These are phyloP conservation scores for Puccinia horiana DNA, from an alignment of 1,284 basidiomycete genomes.

Conservation along the genomic window DNA sequence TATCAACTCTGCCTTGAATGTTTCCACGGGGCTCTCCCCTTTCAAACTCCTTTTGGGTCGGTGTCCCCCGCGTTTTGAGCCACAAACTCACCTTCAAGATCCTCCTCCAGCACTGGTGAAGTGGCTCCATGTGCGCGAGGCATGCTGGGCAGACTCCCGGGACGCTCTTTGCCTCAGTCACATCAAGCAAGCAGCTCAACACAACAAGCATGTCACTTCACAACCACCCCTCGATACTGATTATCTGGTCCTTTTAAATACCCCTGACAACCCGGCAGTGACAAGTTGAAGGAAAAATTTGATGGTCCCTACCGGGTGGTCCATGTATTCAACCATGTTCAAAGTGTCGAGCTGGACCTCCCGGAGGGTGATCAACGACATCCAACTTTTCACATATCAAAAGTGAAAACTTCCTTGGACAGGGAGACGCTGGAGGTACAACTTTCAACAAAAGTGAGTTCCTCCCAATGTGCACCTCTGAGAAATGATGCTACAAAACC, in stretches of 20 bases:
- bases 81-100: not conserved
- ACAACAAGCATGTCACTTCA: not conserved
- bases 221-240: not conserved
- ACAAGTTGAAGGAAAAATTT: constrained; percentile 18
- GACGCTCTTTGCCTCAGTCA: not conserved
- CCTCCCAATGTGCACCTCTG: no score
- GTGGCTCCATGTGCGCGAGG: constrained; percentile 4
- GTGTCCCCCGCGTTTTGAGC: not conserved
- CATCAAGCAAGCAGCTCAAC: constrained; percentile 13
- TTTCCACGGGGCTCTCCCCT: constrained; percentile 50
- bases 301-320: constrained; percentile 11
- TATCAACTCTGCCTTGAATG: constrained; percentile 51
- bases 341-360: constrained; percentile 13
- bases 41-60: constrained; percentile 50
- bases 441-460: no score
- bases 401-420: constrained; percentile 17
- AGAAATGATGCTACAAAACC: no score
- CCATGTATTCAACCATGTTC: constrained; percentile 3
- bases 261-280: not conserved
- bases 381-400: constrained; percentile 22
- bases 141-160: not conserved
- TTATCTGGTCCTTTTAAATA: no score
- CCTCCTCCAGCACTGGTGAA: not conserved
- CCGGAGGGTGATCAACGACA: not conserved
- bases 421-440: no score